Percentiles rank a stretch among this genome's conserved stretches.
These are phyloP conservation scores for Scutellaria minor DNA, from an alignment of 257 asterid species.

Conservation along the genomic window DNA sequence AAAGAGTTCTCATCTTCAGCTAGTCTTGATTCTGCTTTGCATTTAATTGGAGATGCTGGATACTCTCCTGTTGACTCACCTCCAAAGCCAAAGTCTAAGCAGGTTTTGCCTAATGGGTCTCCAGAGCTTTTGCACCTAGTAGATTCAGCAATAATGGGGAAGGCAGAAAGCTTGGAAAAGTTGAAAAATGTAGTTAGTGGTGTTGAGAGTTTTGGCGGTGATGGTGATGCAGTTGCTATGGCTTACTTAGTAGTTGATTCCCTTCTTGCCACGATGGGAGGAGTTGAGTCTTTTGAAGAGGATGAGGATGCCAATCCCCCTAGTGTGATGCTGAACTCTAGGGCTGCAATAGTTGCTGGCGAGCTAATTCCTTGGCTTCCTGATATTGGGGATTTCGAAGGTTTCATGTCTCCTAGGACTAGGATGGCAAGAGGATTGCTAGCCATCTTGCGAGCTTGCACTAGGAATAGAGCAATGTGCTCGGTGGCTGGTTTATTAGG, in stretches of 20 bases:
- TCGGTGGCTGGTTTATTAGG: constrained; percentile 82
- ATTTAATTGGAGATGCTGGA: constrained; percentile 57
- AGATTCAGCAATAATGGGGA: constrained; percentile 99
- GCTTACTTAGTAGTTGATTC: constrained; percentile 91
- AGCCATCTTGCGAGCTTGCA: constrained; percentile 96
- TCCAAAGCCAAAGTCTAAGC: constrained; percentile 66
- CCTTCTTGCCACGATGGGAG: constrained; percentile 99
- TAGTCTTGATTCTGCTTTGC: constrained; percentile 63
- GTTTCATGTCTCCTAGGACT: constrained; percentile 93
- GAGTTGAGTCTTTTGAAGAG: constrained; percentile 97
- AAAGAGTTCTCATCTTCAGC: constrained; percentile 58
- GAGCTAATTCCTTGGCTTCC: constrained; percentile 97
- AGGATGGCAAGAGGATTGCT: constrained; percentile 97
- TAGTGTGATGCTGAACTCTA: constrained; percentile 97
- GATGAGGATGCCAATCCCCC: constrained; percentile 93
- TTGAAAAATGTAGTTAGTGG: constrained; percentile 90
- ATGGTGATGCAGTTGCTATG: constrained; percentile 70
- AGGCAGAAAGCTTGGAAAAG: constrained; percentile 85
- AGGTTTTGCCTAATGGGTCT: constrained; percentile 67
- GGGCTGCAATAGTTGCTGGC: constrained; percentile 99
- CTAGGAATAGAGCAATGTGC: constrained; percentile 96
- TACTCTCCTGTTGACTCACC: constrained; percentile 74
- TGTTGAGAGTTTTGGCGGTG: constrained; percentile 78
- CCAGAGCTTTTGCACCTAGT: constrained; percentile 98
- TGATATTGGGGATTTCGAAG: constrained; percentile 75